Evolutionary conservation across 306 rosid species (phyloP).

Genomic region (Hylodesmum podocarpum): DNA sequence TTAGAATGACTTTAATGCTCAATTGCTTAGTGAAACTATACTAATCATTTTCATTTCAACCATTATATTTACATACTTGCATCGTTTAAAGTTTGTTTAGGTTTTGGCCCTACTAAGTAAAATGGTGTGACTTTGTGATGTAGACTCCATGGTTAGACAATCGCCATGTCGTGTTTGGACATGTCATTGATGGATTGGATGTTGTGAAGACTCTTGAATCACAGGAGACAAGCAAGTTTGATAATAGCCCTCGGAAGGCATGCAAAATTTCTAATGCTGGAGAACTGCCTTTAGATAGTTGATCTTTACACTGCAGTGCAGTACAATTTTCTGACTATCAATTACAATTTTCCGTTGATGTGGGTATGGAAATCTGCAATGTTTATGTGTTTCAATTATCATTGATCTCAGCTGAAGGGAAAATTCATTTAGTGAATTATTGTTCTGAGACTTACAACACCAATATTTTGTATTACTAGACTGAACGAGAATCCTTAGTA

Average conservation of each 20-base stretch:
- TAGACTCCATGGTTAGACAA: slow-evolving; percentile 92
- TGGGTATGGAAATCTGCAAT: not conserved
- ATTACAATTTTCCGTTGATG: slow-evolving; percentile 18
- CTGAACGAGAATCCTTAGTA: not conserved
- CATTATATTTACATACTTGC: not conserved
- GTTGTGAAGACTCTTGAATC: slow-evolving; percentile 60
- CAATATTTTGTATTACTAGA: slow-evolving; percentile 16
- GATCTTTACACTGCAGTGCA: slow-evolving; percentile 34
- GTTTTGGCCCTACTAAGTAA: slow-evolving; percentile 23
- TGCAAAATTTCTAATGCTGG: slow-evolving; percentile 71
- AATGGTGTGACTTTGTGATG: slow-evolving; percentile 34
- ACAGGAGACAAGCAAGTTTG: slow-evolving; percentile 58
- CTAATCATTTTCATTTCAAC: not conserved
- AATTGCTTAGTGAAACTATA: not conserved
- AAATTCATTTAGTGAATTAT: slow-evolving; percentile 7
- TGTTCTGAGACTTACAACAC: not conserved
- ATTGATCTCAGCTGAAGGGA: not conserved
- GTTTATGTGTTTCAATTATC: not conserved
- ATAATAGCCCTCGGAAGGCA: slow-evolving; percentile 55
- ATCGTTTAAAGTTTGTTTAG: slow-evolving; percentile 20
- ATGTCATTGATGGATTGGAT: slow-evolving; percentile 73
- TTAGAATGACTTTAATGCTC: not conserved
- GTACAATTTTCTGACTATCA: slow-evolving; percentile 22
- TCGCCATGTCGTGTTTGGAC: slow-evolving; percentile 76
- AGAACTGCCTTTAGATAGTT: slow-evolving; percentile 60